Evolutionary conservation across 2,329 filamentous ascomycete genomes (phyloP).

Genomic region (Xenoacremonium recifei): DNA sequence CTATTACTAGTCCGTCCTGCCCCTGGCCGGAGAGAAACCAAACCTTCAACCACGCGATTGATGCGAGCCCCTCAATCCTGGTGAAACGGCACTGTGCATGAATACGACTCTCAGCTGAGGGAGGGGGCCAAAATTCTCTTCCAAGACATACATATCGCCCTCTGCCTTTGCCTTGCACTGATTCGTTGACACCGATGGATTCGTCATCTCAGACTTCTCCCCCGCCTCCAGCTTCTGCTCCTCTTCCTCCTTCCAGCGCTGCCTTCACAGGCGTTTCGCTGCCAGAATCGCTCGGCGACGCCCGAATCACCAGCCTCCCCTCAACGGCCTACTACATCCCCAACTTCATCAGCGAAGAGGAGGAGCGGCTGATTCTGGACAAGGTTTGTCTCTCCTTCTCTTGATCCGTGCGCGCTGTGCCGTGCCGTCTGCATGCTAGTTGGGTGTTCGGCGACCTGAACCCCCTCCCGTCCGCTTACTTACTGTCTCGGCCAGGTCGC

Average conservation of each 20-base stretch:
- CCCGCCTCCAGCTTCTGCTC: too few species aligned
- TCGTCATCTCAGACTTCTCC: constrained; percentile 5
- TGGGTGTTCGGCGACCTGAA: neutral
- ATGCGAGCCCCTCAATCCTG: constrained; percentile 8
- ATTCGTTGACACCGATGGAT: constrained; percentile 16
- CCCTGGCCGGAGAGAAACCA: too few species aligned
- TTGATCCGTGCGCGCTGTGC: too few species aligned
- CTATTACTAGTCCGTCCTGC: too few species aligned
- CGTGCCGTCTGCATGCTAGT: too few species aligned
- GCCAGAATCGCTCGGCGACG: constrained; percentile 49
- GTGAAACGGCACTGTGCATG: constrained; percentile 5
- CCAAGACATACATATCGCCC: too few species aligned
- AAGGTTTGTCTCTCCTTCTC: constrained; percentile 58
- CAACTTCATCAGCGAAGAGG: constrained; percentile 74
- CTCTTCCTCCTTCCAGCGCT: too few species aligned
- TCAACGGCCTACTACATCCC: constrained; percentile 78
- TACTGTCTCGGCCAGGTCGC: constrained; percentile 43
- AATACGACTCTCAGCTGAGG: neutral
- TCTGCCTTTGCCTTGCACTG: neutral
- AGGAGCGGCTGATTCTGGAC: constrained; percentile 68
- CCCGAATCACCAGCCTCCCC: constrained; percentile 56
- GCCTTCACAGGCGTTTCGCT: constrained; percentile 28
- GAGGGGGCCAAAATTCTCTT: too few species aligned
- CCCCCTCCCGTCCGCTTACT: too few species aligned
- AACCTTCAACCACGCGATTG: constrained; percentile 1